Evolutionary conservation across 2,329 filamentous ascomycete genomes (phyloP).

Genomic region (Pochonia chlamydosporia): DNA sequence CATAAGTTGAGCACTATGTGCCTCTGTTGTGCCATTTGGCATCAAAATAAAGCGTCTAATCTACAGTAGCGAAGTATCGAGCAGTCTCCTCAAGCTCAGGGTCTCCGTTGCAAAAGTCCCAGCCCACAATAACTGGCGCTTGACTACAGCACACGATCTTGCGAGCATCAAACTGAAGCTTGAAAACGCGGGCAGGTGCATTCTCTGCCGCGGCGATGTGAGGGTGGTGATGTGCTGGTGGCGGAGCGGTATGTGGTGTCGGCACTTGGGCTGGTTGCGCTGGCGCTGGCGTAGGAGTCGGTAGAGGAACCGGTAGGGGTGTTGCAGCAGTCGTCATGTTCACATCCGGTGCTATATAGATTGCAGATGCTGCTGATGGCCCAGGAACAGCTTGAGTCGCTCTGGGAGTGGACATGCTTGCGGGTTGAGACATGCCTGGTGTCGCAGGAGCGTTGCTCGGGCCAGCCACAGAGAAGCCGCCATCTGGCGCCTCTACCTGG

Average conservation of each 20-base stretch:
- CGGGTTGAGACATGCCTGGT: background rate
- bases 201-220: constrained; percentile 41
- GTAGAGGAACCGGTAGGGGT: too few relatives aligned
- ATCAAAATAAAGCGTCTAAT: constrained; percentile 15
- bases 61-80: constrained; percentile 67
- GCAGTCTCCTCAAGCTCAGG: constrained; percentile 70
- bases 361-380: background rate
- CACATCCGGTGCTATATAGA: background rate
- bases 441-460: background rate
- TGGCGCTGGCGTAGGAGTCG: constrained; percentile 2
- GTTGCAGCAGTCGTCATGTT: background rate
- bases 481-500: background rate
- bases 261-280: constrained; percentile 16
- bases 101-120: constrained; percentile 94
- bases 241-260: background rate
- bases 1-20: background rate
- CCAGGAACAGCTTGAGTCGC: background rate
- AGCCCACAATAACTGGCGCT: constrained; percentile 85
- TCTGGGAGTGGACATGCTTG: background rate
- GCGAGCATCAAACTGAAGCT: constrained; percentile 90
- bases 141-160: constrained; percentile 94
- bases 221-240: constrained; percentile 30
- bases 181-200: constrained; percentile 70
- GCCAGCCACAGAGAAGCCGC: background rate
- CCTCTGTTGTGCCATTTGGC: background rate